Percentiles rank a stretch among this genome's conserved stretches.
phyloP scores from a whole-genome alignment of 148 eudicot species.

The Polygonum maritimum region DNA sequence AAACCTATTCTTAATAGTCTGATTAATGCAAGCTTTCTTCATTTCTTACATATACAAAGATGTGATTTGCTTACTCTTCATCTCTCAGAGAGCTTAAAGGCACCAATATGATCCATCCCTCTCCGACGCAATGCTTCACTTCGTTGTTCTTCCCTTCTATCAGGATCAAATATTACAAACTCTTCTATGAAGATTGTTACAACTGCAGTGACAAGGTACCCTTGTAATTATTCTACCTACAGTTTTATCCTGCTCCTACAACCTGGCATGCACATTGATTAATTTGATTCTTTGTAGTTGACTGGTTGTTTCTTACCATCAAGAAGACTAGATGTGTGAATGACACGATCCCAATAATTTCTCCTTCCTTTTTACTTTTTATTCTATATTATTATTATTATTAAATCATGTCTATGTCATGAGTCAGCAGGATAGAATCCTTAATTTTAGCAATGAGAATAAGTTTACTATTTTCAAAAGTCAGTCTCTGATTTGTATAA shows the following conservation, averaged over 20 bases:
- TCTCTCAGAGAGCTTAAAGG: conserved; percentile 28
- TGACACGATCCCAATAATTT: no score
- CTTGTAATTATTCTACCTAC: background rate
- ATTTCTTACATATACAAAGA: conserved; percentile 29
- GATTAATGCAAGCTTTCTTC: background rate
- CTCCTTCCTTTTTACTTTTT: no score
- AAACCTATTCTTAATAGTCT: background rate
- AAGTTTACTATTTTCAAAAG: no score
- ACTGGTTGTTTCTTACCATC: background rate
- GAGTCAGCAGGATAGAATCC: no score
- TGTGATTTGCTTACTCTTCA: conserved; percentile 38
- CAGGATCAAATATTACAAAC: conserved; percentile 32
- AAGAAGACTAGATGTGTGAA: background rate
- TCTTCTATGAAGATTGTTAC: conserved; percentile 46
- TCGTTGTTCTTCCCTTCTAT: conserved; percentile 44
- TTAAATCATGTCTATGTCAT: no score
- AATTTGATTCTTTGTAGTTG: background rate
- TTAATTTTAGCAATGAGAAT: no score
- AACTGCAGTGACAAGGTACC: conserved; percentile 50
- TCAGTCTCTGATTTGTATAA: no score
- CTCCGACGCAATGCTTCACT: conserved; percentile 25
- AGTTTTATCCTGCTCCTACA: background rate
- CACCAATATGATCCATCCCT: conserved; percentile 30
- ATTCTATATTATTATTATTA: no score
- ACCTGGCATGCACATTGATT: background rate